phyloP scores from a whole-genome alignment of 1,284 basidiomycete genomes.

The Fomitopsis palustris region DNA sequence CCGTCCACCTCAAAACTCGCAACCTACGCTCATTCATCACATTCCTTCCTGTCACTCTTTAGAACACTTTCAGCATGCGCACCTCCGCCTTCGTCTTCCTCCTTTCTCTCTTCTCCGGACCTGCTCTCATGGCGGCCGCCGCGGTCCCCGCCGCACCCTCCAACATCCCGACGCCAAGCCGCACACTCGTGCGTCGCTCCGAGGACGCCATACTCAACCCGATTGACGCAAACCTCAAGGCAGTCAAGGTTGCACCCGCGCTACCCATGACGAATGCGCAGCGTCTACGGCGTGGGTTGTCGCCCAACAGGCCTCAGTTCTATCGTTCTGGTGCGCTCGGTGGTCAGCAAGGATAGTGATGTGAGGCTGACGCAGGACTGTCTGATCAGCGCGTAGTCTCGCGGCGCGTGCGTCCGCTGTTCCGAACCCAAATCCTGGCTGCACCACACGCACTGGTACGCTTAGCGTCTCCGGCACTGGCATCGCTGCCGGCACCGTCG shows the following conservation, averaged over 20 bases:
- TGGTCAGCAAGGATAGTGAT: not conserved
- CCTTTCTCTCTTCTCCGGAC: not conserved
- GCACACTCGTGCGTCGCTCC: not conserved
- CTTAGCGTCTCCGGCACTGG: slow-evolving; percentile 11
- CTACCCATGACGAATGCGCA: slow-evolving; percentile 20
- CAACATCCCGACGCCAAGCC: not conserved
- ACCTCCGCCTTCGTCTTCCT: not conserved
- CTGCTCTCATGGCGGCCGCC: not conserved
- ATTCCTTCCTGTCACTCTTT: not conserved
- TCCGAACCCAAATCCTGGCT: slow-evolving; percentile 5
- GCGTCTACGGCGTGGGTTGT: slow-evolving; percentile 21
- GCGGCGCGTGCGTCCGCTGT: slow-evolving; percentile 12
- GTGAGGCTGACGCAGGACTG: not conserved
- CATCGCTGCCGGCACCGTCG: slow-evolving; percentile 2
- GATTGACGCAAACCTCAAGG: not conserved
- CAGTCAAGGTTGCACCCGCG: not conserved
- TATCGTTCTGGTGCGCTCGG: slow-evolving; percentile 8
- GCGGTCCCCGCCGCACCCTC: not conserved
- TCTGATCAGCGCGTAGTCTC: slow-evolving; percentile 6
- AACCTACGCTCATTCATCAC: not conserved
- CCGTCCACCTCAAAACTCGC: not conserved
- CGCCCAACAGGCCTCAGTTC: slow-evolving; percentile 19
- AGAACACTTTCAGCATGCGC: not conserved
- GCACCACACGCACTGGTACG: slow-evolving; percentile 12
- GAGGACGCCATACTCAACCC: not conserved